Base-by-base conservation (phyloP, 129 eudicot species). In the Arctium lappa region DNA sequence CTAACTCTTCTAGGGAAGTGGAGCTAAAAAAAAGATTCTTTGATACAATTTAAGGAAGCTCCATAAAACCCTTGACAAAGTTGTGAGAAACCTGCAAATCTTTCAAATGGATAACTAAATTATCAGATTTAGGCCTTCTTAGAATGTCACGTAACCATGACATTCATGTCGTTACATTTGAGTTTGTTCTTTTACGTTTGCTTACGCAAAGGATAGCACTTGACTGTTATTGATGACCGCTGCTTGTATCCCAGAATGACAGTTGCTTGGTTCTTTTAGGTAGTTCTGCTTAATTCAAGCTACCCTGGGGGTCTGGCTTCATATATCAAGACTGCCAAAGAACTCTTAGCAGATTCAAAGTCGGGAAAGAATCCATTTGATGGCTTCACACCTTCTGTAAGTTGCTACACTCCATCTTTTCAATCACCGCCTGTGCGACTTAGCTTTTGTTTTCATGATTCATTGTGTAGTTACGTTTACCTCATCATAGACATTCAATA, bases 341-440 rank as follows among this genome's bases (percentile, higher is more conserved):
- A 90, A 88, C 98, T 96, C 38, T 87, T 96, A 75, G 97, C 94
- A 18, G 97, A 93, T 89, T 96, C 99, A 53, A 93, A 96, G 86
- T 92, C 96, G 0, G 99, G 99, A 72, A 96, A 92, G 88, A 96
- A 96, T 83, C 99, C 99, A 48, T 96, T 87, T 85, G 99, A 96
- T 84, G 99, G 99, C 22, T 96, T 96, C 76, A 84, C 89, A n/a
- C 99, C 99, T 78, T 96, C 98, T 74, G 98, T 96, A 91, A 93
- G 99, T 91, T 30, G 46, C 56, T 50, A 40, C 7, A 48, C 80
- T 27, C 53, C 84, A 18, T 83, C 36, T 68, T 37, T 66, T 81
- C 2, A 62, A 75, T 56, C 0, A 75, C 56, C 1, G 29, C 4
- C 48, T 3, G 15, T 30, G 11, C 74, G 40, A 39, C 29, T 5